Evolutionary conservation across 768 basidiomycete genomes (phyloP).

Genomic region (Leccinum incarnatum): DNA sequence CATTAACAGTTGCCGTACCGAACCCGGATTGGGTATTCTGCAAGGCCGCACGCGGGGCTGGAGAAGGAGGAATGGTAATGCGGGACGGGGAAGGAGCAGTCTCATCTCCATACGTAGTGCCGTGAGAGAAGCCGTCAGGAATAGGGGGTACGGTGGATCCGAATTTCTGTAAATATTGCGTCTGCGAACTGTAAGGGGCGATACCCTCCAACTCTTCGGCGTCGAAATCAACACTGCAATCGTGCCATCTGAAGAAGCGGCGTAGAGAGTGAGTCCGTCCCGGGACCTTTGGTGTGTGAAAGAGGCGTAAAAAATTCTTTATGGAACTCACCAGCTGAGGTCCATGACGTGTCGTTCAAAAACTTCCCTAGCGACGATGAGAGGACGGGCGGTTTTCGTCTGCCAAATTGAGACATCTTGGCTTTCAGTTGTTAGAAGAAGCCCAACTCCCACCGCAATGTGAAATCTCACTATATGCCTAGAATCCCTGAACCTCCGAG

Average conservation of each 20-base stretch:
- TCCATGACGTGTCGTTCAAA: constrained; percentile 96
- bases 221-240: constrained; percentile 89
- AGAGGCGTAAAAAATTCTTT: background rate
- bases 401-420: constrained; percentile 82
- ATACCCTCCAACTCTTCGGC: constrained; percentile 78
- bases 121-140: constrained; percentile 70
- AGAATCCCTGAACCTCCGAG: too few species aligned
- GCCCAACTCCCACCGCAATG: too few species aligned
- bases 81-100: constrained; percentile 24
- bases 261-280: constrained; percentile 90
- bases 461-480: too few species aligned
- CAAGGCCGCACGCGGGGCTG: constrained; percentile 32
- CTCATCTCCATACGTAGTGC: constrained; percentile 21
- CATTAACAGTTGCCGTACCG: constrained; percentile 34
- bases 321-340: constrained; percentile 76
- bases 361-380: constrained; percentile 91
- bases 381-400: constrained; percentile 85
- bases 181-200: constrained; percentile 67
- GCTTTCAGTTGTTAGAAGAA: too few species aligned
- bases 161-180: constrained; percentile 79
- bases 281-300: constrained; percentile 61
- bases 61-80: constrained; percentile 52
- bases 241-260: constrained; percentile 94
- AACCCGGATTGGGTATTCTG: constrained; percentile 41
- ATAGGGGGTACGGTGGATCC: constrained; percentile 66